Evolutionary conservation across 1,284 basidiomycete species (phyloP), one percentile per base, ranked within the genome.

Genomic region (Pholiota adiposa): DNA sequence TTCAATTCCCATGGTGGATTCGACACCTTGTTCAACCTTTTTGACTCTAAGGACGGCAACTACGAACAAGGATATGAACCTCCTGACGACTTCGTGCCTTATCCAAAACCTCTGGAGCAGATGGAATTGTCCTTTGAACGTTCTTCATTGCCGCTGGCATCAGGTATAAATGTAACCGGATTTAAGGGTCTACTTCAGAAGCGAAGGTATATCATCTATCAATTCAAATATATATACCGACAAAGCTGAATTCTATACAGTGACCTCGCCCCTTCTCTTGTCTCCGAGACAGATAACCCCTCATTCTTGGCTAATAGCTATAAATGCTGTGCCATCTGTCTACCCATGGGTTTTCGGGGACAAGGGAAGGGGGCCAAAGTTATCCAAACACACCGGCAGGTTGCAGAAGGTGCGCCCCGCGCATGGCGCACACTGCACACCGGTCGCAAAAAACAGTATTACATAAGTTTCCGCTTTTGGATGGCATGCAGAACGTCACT

Each of bases 1-100:
- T 58, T 62, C 16, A 46, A 51, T 19, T 21, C 18, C 0, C 12
- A 9, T 1, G 60, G 60, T 4, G 36, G 60, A 8, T 62, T 62
- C 14, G 49, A 58, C 19, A 44, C 57, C 1, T 23, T 58, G 2
- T 62, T 62, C 53, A 62, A 58, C 25, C 33, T 62, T 25, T 59
- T 55, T 18, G 4, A 58, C 4, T 44, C 53, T 1, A 40, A 48
- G 16, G 52, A 52, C 8, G 18, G 19, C n/a, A 62, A 62, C 16
- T 16, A 21, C 2, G 9, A 23, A 43, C 6, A 9, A 2, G 40
- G 40, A 18, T 43, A 43, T 11, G 40, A 43, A 2, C 40, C 40
- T 43, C 40, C 40, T 43, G n/a, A 23, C 1, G 40, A 43, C 40
- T 43, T 43, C 11, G 19, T 43, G 21, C 40, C 40, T 43, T 43